phyloP scores from a whole-genome alignment of 257 asterid species.

The Rubia yunnanensis region DNA sequence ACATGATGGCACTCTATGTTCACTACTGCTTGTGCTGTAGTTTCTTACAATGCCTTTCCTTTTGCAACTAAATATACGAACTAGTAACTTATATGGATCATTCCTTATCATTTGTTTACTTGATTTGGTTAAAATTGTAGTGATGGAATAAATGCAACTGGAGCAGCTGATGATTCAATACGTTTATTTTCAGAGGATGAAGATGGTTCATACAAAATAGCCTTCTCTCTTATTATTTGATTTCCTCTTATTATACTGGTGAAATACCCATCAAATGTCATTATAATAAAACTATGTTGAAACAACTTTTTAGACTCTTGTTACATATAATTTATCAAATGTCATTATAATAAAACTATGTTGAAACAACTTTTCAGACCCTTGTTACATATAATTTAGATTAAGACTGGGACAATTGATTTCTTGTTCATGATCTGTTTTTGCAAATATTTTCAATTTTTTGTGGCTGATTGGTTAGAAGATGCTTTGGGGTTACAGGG shows the following conservation, averaged over 20 bases:
- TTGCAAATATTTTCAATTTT: conserved; percentile 38
- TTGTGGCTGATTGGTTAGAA: conserved; percentile 95
- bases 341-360: too few species aligned
- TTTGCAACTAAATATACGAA: neutral
- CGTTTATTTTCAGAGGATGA: conserved; percentile 65
- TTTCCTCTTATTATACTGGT: neutral
- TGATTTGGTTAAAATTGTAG: conserved; percentile 30
- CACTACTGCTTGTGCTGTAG: neutral
- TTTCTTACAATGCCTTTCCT: neutral
- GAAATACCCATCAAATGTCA: neutral
- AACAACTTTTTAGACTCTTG: too few species aligned
- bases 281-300: too few species aligned
- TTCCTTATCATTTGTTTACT: neutral
- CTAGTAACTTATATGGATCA: neutral
- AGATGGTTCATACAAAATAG: conserved; percentile 32
- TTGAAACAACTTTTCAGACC: too few species aligned
- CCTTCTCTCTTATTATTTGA: conserved; percentile 7
- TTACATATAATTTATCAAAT: too few species aligned
- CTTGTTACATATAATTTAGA: too few species aligned
- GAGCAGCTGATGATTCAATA: conserved; percentile 90
- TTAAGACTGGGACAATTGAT: neutral
- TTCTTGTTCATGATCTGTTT: neutral
- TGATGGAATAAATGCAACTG: conserved; percentile 73
- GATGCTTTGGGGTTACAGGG: conserved; percentile 83
- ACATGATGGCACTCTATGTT: neutral